A percentile compares a stretch with the other conserved stretches of the same genome.
These are phyloP conservation scores for Cryptosporidium bovis DNA, from an alignment of 169 alveolate species.

Conservation along the genomic window DNA sequence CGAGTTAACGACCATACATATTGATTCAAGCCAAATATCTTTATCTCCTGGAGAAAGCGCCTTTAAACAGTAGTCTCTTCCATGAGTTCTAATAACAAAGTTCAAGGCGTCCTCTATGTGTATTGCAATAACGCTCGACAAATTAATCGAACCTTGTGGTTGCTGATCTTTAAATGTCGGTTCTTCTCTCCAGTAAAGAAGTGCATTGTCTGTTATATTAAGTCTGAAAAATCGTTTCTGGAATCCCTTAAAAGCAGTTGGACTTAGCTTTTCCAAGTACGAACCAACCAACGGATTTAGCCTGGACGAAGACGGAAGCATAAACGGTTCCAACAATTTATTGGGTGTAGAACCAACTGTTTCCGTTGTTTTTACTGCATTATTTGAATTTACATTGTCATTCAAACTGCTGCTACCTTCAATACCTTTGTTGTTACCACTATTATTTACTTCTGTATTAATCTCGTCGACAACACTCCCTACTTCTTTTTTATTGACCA, in stretches of 20 bases:
- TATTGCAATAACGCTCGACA: constrained; percentile 49
- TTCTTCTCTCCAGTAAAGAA: constrained; percentile 71
- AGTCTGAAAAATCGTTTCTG: constrained; percentile 57
- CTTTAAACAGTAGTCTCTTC: constrained; percentile 59
- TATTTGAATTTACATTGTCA: background rate
- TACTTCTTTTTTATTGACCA: too few species aligned
- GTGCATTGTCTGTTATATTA: constrained; percentile 63
- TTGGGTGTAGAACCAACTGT: background rate
- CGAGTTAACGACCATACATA: constrained; percentile 58
- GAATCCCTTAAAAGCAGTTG: constrained; percentile 67
- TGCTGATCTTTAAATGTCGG: constrained; percentile 71
- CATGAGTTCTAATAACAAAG: constrained; percentile 59
- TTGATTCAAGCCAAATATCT: constrained; percentile 68
- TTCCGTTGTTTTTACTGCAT: background rate
- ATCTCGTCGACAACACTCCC: too few species aligned
- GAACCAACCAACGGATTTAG: constrained; percentile 66
- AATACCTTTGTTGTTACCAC: background rate
- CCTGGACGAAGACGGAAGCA: constrained; percentile 55
- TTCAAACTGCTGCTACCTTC: background rate
- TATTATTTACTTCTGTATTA: too few species aligned
- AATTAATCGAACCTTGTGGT: constrained; percentile 55
- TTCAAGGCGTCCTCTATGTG: constrained; percentile 68
- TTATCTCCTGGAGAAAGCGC: constrained; percentile 72
- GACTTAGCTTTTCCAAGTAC: constrained; percentile 59
- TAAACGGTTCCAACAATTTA: constrained; percentile 28